Percentiles rank a stretch among this genome's conserved stretches.
phyloP scores from a whole-genome alignment of 176 grass and related monocot species.

The Oryza nivara region DNA sequence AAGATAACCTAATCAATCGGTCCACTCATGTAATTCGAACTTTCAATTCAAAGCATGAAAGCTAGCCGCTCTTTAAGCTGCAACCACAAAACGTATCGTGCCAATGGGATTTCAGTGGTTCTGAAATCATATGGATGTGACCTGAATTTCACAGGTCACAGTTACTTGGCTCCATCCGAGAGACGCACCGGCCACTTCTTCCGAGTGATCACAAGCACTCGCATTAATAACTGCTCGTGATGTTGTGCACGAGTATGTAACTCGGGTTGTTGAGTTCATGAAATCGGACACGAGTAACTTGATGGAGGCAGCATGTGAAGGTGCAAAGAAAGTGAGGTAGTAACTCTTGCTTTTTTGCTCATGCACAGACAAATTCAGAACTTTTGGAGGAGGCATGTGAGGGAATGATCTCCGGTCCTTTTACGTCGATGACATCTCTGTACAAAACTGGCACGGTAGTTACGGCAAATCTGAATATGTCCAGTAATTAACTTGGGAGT shows the following conservation, averaged over 20 bases:
- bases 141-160: not conserved
- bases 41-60: slow-evolving; percentile 34
- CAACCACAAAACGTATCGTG: slow-evolving; percentile 16
- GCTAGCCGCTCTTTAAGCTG: slow-evolving; percentile 12
- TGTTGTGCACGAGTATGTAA: not conserved
- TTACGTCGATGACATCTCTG: not conserved
- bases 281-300: slow-evolving; percentile 1
- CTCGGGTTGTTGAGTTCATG: not conserved
- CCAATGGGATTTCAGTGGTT: slow-evolving; percentile 4
- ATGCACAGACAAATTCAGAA: not conserved
- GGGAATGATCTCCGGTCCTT: not conserved
- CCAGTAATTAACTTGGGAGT: not conserved
- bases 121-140: not conserved
- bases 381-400: not conserved
- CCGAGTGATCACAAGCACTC: not conserved
- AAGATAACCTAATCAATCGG: not conserved
- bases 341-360: not conserved
- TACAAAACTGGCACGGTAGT: not conserved
- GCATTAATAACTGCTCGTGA: not conserved
- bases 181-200: not conserved
- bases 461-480: not conserved
- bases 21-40: not conserved
- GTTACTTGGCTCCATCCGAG: slow-evolving; percentile 7
- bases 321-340: not conserved
- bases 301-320: not conserved